These are phyloP conservation scores for Bombardia bombarda DNA, from an alignment of 495 filamentous ascomycete species.

Conservation along the genomic window DNA sequence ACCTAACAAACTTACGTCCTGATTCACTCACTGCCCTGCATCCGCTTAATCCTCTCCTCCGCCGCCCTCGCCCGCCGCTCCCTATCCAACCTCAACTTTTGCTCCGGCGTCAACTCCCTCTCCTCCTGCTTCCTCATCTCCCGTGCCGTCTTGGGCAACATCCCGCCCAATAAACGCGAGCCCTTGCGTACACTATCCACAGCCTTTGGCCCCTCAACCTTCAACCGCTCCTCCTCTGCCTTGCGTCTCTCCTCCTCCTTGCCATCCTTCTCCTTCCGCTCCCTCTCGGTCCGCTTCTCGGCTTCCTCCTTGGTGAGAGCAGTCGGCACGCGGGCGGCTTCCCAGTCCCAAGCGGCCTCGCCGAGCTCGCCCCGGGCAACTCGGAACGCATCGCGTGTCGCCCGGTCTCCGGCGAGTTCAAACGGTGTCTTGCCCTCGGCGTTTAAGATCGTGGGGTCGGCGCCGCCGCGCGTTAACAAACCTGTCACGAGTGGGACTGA, in stretches of 20 bases:
- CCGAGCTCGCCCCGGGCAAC: slow-evolving; percentile 76
- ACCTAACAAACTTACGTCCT: not conserved
- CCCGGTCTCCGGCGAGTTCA: slow-evolving; percentile 77
- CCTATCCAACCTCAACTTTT: slow-evolving; percentile 70
- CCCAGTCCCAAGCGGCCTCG: slow-evolving; percentile 74
- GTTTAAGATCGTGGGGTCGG: slow-evolving; percentile 66
- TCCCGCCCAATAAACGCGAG: slow-evolving; percentile 39
- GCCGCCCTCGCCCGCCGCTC: slow-evolving; percentile 77
- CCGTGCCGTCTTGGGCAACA: slow-evolving; percentile 55
- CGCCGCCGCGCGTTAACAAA: slow-evolving; percentile 64
- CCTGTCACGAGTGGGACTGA: slow-evolving; percentile 63
- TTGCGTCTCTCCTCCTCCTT: slow-evolving; percentile 59
- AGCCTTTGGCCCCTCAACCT: slow-evolving; percentile 39
- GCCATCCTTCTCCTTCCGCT: slow-evolving; percentile 51
- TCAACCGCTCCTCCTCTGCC: slow-evolving; percentile 55
- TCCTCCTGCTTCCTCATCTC: slow-evolving; percentile 76
- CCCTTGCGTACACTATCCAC: slow-evolving; percentile 26
- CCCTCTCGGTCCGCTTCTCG: slow-evolving; percentile 55
- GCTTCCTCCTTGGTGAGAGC: slow-evolving; percentile 60
- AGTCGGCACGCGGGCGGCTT: slow-evolving; percentile 59
- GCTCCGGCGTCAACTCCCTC: slow-evolving; percentile 77
- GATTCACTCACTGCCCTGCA: slow-evolving; percentile 36
- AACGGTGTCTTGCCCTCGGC: slow-evolving; percentile 70
- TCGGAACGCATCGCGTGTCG: slow-evolving; percentile 86
- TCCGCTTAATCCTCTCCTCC: slow-evolving; percentile 70